Conservation (phyloP, 345 rosid genomes). For the Turnera subulata region DNA sequence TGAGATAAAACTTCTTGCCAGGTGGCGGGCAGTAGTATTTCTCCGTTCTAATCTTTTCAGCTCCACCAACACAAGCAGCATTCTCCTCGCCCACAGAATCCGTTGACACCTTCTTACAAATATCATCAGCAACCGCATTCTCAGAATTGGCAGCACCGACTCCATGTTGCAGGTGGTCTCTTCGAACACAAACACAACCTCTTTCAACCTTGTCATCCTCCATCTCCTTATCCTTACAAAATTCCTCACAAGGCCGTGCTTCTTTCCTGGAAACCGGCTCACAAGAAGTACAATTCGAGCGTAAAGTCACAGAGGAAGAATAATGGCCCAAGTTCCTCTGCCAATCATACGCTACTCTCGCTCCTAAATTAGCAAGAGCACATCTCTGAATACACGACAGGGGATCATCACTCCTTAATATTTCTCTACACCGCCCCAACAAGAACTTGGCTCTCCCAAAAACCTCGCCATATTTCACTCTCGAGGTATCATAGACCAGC, state of each 20-base stretch:
- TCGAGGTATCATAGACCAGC: constrained; percentile 12
- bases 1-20: constrained; percentile 71
- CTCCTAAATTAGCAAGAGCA: constrained; percentile 24
- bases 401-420: constrained; percentile 60
- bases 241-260: constrained; percentile 14
- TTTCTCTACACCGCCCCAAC: constrained; percentile 46
- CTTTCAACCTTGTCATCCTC: background rate
- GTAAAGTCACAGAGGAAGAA: constrained; percentile 11
- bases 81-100: constrained; percentile 18
- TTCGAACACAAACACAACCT: constrained; percentile 11
- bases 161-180: constrained; percentile 21
- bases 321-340: constrained; percentile 8
- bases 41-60: constrained; percentile 12
- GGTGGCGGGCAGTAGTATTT: constrained; percentile 32
- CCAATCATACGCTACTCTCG: constrained; percentile 15
- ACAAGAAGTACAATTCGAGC: constrained; percentile 14
- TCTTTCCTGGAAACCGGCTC: constrained; percentile 18
- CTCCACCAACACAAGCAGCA: constrained; percentile 12
- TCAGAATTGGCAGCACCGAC: constrained; percentile 15
- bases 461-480: constrained; percentile 23
- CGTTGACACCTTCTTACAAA: constrained; percentile 5
- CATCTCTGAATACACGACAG: constrained; percentile 41
- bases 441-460: constrained; percentile 39
- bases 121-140: constrained; percentile 5
- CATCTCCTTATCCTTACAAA: background rate